A percentile compares a stretch with the other conserved stretches of the same genome.
These are phyloP conservation scores for Talaromyces sp. DNA, from an alignment of 2,329 filamentous ascomycete species.

Conservation along the genomic window DNA sequence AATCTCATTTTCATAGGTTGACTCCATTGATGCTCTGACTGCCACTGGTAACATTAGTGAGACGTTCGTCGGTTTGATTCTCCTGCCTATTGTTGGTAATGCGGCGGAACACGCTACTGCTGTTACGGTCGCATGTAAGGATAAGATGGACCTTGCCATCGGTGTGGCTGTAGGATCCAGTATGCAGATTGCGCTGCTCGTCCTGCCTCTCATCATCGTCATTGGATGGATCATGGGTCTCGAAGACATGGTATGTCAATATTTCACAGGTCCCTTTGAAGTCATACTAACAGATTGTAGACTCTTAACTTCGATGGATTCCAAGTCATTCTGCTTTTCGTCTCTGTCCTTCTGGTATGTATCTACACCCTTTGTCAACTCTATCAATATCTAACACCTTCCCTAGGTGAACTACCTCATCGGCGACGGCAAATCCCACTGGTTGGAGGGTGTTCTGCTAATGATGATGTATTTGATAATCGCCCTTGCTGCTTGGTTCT, in stretches of 20 bases:
- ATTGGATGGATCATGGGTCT: constrained; percentile 64
- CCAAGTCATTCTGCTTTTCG: constrained; percentile 71
- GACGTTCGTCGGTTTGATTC: constrained; percentile 65
- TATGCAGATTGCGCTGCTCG: constrained; percentile 67
- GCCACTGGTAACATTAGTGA: constrained; percentile 53
- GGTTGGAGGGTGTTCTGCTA: constrained; percentile 64
- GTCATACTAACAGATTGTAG: constrained; percentile 25
- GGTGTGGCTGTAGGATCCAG: constrained; percentile 67
- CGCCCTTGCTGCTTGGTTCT: constrained; percentile 60
- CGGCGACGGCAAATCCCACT: constrained; percentile 60
- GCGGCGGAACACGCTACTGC: constrained; percentile 68
- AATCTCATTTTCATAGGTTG: constrained; percentile 37
- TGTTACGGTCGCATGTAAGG: constrained; percentile 63
- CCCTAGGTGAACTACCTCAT: constrained; percentile 64
- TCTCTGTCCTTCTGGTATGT: constrained; percentile 51
- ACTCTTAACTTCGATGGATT: constrained; percentile 85
- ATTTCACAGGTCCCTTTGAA: background rate
- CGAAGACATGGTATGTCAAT: constrained; percentile 55
- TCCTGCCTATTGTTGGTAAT: constrained; percentile 68
- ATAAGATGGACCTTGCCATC: constrained; percentile 70
- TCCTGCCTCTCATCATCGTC: constrained; percentile 63
- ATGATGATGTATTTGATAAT: constrained; percentile 66
- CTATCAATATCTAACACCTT: constrained; percentile 5
- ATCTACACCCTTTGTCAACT: background rate
- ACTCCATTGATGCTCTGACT: constrained; percentile 60